Evolutionary conservation across 495 filamentous ascomycete genomes (phyloP).

Genomic region (Tuber borchii): DNA sequence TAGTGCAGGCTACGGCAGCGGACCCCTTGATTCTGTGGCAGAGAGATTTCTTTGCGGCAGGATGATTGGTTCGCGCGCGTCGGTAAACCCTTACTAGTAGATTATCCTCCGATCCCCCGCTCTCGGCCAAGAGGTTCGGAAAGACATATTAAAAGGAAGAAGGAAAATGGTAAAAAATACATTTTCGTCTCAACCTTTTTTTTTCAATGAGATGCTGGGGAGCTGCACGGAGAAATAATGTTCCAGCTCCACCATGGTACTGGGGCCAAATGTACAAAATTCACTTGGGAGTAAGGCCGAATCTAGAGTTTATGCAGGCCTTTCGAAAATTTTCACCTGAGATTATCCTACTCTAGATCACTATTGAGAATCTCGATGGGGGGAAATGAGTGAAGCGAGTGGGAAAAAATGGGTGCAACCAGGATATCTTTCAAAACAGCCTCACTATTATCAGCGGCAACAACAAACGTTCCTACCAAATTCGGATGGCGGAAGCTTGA

Average conservation of each 20-base stretch:
- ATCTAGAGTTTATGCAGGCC: background rate
- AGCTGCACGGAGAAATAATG: background rate
- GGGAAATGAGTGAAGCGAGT: background rate
- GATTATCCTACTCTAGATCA: background rate
- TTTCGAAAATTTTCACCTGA: background rate
- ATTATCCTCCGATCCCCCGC: background rate
- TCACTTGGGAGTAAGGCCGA: background rate
- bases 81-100: background rate
- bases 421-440: too few species aligned
- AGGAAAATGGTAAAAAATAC: background rate
- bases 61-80: background rate
- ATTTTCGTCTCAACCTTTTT: background rate
- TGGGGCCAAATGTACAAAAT: background rate
- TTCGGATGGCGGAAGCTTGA: background rate
- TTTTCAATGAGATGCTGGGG: background rate
- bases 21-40: background rate
- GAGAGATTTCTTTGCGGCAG: background rate
- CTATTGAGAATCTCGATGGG: background rate
- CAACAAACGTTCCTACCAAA: background rate
- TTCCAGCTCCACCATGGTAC: slow-evolving; percentile 1
- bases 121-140: background rate
- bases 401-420: background rate
- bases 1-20: background rate
- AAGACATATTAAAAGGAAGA: background rate
- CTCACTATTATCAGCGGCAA: background rate